Percentiles rank a stretch among this genome's conserved stretches.
Evolutionary conservation across 2,329 filamentous ascomycete species (phyloP).

Genomic region (Drechslerella coelobrocha): DNA sequence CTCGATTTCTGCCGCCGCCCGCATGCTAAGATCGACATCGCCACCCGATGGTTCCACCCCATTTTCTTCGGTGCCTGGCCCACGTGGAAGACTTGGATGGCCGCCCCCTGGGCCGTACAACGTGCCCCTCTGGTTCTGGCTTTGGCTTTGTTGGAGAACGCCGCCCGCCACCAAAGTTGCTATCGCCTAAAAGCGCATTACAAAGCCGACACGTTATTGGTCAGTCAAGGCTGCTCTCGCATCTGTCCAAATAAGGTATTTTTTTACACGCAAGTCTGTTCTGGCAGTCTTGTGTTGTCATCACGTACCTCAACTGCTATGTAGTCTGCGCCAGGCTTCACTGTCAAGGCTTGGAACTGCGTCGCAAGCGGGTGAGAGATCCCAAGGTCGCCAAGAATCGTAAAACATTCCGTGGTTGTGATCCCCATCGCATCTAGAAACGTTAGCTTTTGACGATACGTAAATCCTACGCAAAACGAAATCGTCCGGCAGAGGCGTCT

Average conservation of each 20-base stretch:
- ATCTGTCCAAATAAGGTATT: too few relatives aligned
- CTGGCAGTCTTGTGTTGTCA: background rate
- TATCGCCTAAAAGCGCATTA: constrained; percentile 35
- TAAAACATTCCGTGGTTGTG: constrained; percentile 37
- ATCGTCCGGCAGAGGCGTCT: constrained; percentile 64
- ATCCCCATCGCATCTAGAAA: constrained; percentile 49
- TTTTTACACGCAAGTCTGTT: background rate
- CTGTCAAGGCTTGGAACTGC: constrained; percentile 47
- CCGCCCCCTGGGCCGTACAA: background rate
- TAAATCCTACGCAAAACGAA: constrained; percentile 69
- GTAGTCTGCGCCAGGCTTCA: constrained; percentile 45
- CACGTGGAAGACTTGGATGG: background rate
- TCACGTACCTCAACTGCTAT: constrained; percentile 42
- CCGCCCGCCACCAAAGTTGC: constrained; percentile 38
- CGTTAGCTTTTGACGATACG: constrained; percentile 64
- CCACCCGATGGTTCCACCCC: background rate
- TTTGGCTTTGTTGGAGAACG: constrained; percentile 11
- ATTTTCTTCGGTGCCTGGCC: background rate
- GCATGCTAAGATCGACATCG: constrained; percentile 29
- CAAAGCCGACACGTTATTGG: background rate
- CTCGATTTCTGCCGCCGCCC: constrained; percentile 39
- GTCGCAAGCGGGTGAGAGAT: constrained; percentile 46
- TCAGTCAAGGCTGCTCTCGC: too few relatives aligned
- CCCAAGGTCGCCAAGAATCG: constrained; percentile 46
- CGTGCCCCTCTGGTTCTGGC: constrained; percentile 1